These are phyloP conservation scores for Harringtonia aguacate DNA, from an alignment of 2,329 filamentous ascomycete genomes.

Conservation along the genomic window DNA sequence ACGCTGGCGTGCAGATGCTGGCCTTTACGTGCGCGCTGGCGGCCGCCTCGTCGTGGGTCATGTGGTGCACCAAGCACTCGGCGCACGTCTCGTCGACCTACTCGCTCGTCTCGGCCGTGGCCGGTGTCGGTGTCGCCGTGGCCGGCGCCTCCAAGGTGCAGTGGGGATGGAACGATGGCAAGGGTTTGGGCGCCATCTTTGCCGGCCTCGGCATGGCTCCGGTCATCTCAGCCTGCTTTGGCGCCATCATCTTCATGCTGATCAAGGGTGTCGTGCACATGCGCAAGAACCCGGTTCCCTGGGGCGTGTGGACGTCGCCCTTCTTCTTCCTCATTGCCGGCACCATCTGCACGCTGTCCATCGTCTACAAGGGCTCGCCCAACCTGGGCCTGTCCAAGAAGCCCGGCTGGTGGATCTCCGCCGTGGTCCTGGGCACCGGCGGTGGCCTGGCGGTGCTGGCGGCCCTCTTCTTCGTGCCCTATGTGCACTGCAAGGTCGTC, in stretches of 20 bases:
- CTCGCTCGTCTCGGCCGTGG: constrained; percentile 58
- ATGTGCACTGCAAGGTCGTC: constrained; percentile 53
- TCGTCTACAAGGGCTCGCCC: constrained; percentile 74
- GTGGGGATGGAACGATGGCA: constrained; percentile 60
- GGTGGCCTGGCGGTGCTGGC: constrained; percentile 47
- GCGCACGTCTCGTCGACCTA: constrained; percentile 66
- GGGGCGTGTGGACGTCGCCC: constrained; percentile 63
- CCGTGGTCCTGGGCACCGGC: constrained; percentile 55
- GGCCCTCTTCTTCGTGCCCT: constrained; percentile 65
- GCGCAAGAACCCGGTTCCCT: constrained; percentile 59
- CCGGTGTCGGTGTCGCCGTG: constrained; percentile 58
- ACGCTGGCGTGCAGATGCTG: constrained; percentile 57
- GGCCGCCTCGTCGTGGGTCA: constrained; percentile 61
- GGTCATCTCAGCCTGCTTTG: constrained; percentile 53
- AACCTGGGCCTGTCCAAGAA: constrained; percentile 54
- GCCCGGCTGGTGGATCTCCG: constrained; percentile 55
- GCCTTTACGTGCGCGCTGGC: constrained; percentile 55
- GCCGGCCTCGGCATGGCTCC: constrained; percentile 64
- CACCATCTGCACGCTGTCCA: constrained; percentile 63
- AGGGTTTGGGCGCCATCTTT: constrained; percentile 62
- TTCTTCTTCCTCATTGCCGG: constrained; percentile 70
- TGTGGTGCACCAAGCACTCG: constrained; percentile 68
- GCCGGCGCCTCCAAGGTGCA: constrained; percentile 50
- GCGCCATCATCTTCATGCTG: constrained; percentile 57
- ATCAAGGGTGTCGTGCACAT: constrained; percentile 63